Evolutionary conservation across 306 rosid genomes (phyloP).

Genomic region (Quercus cerris): DNA sequence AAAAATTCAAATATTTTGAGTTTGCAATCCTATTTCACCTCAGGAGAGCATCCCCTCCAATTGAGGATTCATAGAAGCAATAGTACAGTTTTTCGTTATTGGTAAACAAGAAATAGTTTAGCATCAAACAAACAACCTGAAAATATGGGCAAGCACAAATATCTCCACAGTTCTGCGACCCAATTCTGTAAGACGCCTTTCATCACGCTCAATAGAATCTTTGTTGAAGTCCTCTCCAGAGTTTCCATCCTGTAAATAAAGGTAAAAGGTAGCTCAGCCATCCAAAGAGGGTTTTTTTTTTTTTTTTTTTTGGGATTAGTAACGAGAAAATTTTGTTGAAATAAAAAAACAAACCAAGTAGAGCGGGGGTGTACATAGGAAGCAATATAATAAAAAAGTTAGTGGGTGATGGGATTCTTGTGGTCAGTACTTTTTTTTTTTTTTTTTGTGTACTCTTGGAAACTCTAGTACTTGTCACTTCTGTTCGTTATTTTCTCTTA

Average conservation of each 20-base stretch:
- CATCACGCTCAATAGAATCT: slow-evolving; percentile 94
- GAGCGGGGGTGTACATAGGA: too few species aligned
- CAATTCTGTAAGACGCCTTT: slow-evolving; percentile 92
- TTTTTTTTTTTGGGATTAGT: neutral
- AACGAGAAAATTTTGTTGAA: too few species aligned
- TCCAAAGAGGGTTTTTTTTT: neutral
- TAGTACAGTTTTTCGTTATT: neutral
- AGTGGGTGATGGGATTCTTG: neutral
- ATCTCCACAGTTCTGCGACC: slow-evolving; percentile 99
- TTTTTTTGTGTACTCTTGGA: neutral
- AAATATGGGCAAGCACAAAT: slow-evolving; percentile 94
- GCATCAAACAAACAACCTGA: slow-evolving; percentile 47
- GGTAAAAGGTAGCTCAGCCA: slow-evolving; percentile 11
- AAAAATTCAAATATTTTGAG: neutral
- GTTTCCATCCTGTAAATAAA: slow-evolving; percentile 67
- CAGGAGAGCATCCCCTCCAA: too few species aligned
- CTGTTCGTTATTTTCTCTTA: neutral
- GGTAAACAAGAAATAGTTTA: too few species aligned
- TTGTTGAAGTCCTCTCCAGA: slow-evolving; percentile 95
- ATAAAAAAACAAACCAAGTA: too few species aligned
- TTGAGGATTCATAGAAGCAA: neutral
- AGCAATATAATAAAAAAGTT: too few species aligned
- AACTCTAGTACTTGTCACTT: neutral
- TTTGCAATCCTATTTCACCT: neutral
- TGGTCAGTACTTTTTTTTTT: neutral